A percentile compares a stretch with the other conserved stretches of the same genome.
phyloP scores from a whole-genome alignment of 1,139 yeast species.

The Saccharomyces hybrid region DNA sequence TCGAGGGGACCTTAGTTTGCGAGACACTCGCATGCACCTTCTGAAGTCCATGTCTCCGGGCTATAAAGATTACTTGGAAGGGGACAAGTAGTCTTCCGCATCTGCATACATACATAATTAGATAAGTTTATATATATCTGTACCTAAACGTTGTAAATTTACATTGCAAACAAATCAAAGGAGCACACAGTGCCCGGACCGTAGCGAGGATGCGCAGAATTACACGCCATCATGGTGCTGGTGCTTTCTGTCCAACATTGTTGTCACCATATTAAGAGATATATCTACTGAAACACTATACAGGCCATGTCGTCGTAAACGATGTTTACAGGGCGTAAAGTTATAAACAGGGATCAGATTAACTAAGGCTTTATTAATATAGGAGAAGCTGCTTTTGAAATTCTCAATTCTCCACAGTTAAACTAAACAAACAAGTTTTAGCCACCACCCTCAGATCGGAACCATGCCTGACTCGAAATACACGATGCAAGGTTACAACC shows the following conservation, averaged over 20 bases:
- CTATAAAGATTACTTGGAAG: neutral
- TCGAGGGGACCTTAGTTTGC: neutral
- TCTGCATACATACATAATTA: neutral
- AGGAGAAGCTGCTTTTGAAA: neutral
- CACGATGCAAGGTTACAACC: slow-evolving; percentile 70
- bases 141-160: too few relatives aligned
- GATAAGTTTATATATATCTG: too few relatives aligned
- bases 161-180: too few relatives aligned
- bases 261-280: neutral
- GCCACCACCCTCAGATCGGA: neutral
- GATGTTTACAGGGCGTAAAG: neutral
- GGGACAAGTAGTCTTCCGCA: neutral
- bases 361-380: neutral
- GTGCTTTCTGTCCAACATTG: neutral
- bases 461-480: slow-evolving; percentile 46
- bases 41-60: neutral
- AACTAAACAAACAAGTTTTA: neutral
- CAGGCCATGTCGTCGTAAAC: neutral
- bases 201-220: too few relatives aligned
- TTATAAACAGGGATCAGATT: neutral
- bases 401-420: too few relatives aligned
- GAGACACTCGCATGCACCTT: slow-evolving; percentile 1
- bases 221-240: too few relatives aligned
- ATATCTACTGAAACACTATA: neutral
- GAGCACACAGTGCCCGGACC: too few relatives aligned